Base-by-base conservation (phyloP, 805 yeast genomes). In the Komagataella phaffii region DNA sequence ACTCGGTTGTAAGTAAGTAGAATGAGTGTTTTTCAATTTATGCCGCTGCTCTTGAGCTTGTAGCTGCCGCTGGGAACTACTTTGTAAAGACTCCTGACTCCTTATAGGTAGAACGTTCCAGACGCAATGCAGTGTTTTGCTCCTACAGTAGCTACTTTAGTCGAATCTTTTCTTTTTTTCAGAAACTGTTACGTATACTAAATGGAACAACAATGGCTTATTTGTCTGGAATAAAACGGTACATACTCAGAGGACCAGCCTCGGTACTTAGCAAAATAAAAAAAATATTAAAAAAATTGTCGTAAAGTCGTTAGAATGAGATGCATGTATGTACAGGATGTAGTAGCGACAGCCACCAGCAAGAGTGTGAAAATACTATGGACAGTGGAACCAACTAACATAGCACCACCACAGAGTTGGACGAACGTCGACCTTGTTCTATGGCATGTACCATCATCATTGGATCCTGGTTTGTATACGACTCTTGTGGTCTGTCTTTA, bases 391-490 rank as follows among this genome's bases (percentile, higher is more conserved):
- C 40, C 40, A 30, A 0, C 52, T 43, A 14, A 53, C 40, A 18
- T 10, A 18, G 47, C 65, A 66, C 1, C 44, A 50, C 7, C 54
- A 61, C 49, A 53, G 51, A 2, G 49, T 63, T 43, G 45, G 30
- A 2, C 50, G 52, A 1, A 19, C 43, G 3, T 51, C 54, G 52
- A 17, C 50, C 12, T 50, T 58, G 49, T 48, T 24, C 44, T 6
- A 24, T 53, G 17, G 17, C n/a, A 12, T 50, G 23, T 23, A 7
- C 23, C 21, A 5, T 30, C 44, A 10, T 53, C 59, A 2, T 60
- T 75, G 44, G 79, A 75, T 48, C 79, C 81, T 2, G 79, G 86
- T 0, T 81, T 83, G 1, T 60, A 72, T 1, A 68, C 82, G 0
- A 85, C 85, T 7, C 58, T 62, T 47, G 53, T 65, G 46, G 71